A percentile compares a stretch with the other conserved stretches of the same genome.
Evolutionary conservation across 2,329 filamentous ascomycete genomes (phyloP).

Genomic region (Diaporthe destruens): DNA sequence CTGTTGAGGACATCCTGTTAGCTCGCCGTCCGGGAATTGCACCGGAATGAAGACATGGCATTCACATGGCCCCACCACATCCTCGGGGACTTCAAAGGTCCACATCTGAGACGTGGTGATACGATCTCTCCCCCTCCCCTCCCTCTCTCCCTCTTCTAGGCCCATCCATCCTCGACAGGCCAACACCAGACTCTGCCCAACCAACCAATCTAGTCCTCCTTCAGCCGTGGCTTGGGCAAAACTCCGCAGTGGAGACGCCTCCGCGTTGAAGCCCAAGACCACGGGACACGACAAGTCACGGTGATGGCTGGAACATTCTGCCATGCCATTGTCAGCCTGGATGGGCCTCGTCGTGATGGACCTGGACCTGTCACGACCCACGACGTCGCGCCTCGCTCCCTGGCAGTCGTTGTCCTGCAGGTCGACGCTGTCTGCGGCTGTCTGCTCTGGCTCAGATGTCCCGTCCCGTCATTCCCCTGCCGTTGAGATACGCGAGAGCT

Average conservation of each 20-base stretch:
- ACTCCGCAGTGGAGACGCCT: neutral
- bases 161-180: neutral
- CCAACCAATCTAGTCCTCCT: too few species aligned
- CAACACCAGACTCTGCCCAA: neutral
- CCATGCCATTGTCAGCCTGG: neutral
- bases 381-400: neutral
- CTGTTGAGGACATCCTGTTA: slow-evolving; percentile 2
- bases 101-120: neutral
- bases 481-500: slow-evolving; percentile 42
- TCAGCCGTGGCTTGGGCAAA: neutral
- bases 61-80: slow-evolving; percentile 8
- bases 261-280: neutral
- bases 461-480: slow-evolving; percentile 27
- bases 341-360: neutral
- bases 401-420: slow-evolving; percentile 15
- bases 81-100: neutral
- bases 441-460: slow-evolving; percentile 28
- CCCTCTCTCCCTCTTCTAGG: neutral
- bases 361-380: slow-evolving; percentile 11
- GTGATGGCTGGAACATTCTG: neutral
- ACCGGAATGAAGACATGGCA: neutral
- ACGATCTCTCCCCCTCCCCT: neutral
- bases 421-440: slow-evolving; percentile 10
- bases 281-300: neutral
- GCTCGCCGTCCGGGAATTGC: slow-evolving; percentile 2